Conservation (phyloP, 2,329 filamentous ascomycete species). For the Beauveria australis region DNA sequence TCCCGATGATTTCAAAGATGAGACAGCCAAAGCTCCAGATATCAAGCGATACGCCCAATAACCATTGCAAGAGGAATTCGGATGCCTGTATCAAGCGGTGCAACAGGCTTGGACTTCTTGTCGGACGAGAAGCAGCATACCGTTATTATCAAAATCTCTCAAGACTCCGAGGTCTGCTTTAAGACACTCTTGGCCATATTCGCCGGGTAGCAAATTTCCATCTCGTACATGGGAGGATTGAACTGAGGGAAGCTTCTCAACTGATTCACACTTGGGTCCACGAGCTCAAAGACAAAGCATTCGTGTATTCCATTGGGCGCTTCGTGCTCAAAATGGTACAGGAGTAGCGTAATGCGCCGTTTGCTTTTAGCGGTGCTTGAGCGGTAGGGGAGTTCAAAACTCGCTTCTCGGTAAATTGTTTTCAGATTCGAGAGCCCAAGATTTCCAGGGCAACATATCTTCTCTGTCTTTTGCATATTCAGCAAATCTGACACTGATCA, state of each 20-base stretch:
- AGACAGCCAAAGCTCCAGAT: conserved; percentile 26
- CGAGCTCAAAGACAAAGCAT: conserved; percentile 23
- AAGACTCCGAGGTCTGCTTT: conserved; percentile 25
- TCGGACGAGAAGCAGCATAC: conserved; percentile 19
- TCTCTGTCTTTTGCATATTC: conserved; percentile 13
- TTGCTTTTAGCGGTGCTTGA: conserved; percentile 14
- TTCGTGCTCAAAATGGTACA: conserved; percentile 20
- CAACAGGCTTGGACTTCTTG: conserved; percentile 14
- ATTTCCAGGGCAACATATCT: conserved; percentile 21
- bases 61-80: neutral
- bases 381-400: conserved; percentile 15
- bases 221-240: conserved; percentile 18
- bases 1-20: conserved; percentile 22
- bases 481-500: neutral
- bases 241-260: conserved; percentile 25
- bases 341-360: conserved; percentile 23
- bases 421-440: conserved; percentile 13
- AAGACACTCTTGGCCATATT: conserved; percentile 32
- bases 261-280: conserved; percentile 29
- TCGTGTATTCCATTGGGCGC: conserved; percentile 25
- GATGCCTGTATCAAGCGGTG: neutral
- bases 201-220: conserved; percentile 28
- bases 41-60: conserved; percentile 12
- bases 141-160: neutral
- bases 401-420: conserved; percentile 13